These are phyloP conservation scores for Oemleria cerasiformis DNA, from an alignment of 306 rosid species.

Conservation along the genomic window DNA sequence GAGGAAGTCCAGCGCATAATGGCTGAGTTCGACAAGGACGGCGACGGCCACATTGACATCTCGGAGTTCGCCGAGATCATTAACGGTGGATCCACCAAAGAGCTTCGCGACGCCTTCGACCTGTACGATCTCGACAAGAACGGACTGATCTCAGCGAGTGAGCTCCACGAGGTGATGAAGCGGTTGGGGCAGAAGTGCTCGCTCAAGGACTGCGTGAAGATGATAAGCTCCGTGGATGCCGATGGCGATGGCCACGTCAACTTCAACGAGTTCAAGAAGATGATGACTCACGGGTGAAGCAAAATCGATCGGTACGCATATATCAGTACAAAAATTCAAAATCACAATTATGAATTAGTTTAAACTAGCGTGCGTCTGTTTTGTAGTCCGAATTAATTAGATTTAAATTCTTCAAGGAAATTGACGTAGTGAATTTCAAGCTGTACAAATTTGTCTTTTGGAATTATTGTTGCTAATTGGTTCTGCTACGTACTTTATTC, in stretches of 20 bases:
- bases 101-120: constrained; percentile 82
- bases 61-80: constrained; percentile 72
- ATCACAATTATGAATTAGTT: not conserved
- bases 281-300: constrained; percentile 56
- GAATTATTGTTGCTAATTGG: not conserved
- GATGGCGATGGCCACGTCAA: constrained; percentile 89
- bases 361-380: not conserved
- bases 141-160: constrained; percentile 72
- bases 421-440: not conserved
- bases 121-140: constrained; percentile 84
- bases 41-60: constrained; percentile 77
- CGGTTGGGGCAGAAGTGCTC: constrained; percentile 82
- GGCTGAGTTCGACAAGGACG: constrained; percentile 74
- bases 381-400: not conserved
- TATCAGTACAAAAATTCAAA: not conserved
- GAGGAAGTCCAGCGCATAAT: constrained; percentile 70
- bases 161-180: constrained; percentile 63
- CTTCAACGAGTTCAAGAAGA: constrained; percentile 93
- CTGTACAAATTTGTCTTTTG: not conserved
- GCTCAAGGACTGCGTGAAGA: constrained; percentile 56
- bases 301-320: not conserved
- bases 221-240: constrained; percentile 78
- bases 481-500: not conserved
- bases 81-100: constrained; percentile 37
- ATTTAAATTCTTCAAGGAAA: not conserved